These are phyloP conservation scores for thale cress (Arabidopsis thaliana) DNA, from an alignment of 345 rosid genomes.

Conservation along the genomic window TAIR10.1 NC_003070.9:4801001-4801500, in stretches of 20 bases:
- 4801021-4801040: background rate
- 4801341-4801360: slow-evolving; percentile 90
- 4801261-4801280: background rate
- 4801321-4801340: slow-evolving; percentile 83
- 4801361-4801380: slow-evolving; percentile 51
- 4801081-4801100: slow-evolving; percentile 18
- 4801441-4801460: slow-evolving; percentile 73
- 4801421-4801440: slow-evolving; percentile 74
- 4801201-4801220: slow-evolving; percentile 13
- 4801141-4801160: slow-evolving; percentile 16
- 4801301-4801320: slow-evolving; percentile 91
- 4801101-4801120: background rate
- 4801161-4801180: slow-evolving; percentile 7
- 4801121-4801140: background rate
- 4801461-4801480: slow-evolving; percentile 66
- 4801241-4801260: slow-evolving; percentile 9
- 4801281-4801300: slow-evolving; percentile 79
- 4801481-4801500: slow-evolving; percentile 85
- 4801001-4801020: no score
- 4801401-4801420: slow-evolving; percentile 79
- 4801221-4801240: background rate
- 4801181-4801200: slow-evolving; percentile 1
- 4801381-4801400: slow-evolving; percentile 69
- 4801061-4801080: slow-evolving; percentile 12
- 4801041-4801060: slow-evolving; percentile 6